Evolutionary conservation across 1,139 yeast genomes (phyloP), one percentile per base, ranked within the genome.

Genomic region (Sugiyamaella sp.): DNA sequence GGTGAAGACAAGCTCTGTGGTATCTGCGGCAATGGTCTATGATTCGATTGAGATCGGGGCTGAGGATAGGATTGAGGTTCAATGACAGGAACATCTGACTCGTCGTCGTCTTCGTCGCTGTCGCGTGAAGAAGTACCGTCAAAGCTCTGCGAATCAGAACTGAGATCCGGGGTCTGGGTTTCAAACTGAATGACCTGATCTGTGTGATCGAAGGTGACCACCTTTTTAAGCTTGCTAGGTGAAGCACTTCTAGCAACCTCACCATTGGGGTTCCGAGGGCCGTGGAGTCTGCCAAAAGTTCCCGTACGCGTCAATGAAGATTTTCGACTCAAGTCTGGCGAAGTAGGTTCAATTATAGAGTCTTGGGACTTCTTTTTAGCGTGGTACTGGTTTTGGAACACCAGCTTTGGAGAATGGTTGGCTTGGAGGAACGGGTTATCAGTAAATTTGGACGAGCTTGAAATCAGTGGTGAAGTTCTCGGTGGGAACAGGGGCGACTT

Each of bases 151-250:
- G 63, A 55, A 4, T 67, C 66, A 33, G 71, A 71, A 2, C 73
- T 67, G 46, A 69, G 39, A 19, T 76, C 77, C 0, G 77, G 75
- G 1, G 76, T 72, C 25, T 63, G 59, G 21, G 71, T 66, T 42
- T 75, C 77, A 60, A 74, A 77, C 56, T 76, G 76, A 40, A 77
- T 67, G 9, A 76, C 71, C 58, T 76, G 70, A 46, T 70, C 72
- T 1, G 68, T 62, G 33, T 63, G 61, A 57, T 70, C 71, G 51
- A 71, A 71, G 1, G 68, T 69, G 22, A 71, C 74, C 10, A 64
- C 63, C 55, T 71, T 71, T 53, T 64, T 66, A 19, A 60, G 56
- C 45, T 56, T 57, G 9, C 63, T 49, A 16, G 63, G 61, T 2
- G 47, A 40, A 3, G 12, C 12, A 17, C 12, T 22, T 16, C 46